Conservation (phyloP, 805 yeast genomes). For the Priceomyces melissophilus region DNA sequence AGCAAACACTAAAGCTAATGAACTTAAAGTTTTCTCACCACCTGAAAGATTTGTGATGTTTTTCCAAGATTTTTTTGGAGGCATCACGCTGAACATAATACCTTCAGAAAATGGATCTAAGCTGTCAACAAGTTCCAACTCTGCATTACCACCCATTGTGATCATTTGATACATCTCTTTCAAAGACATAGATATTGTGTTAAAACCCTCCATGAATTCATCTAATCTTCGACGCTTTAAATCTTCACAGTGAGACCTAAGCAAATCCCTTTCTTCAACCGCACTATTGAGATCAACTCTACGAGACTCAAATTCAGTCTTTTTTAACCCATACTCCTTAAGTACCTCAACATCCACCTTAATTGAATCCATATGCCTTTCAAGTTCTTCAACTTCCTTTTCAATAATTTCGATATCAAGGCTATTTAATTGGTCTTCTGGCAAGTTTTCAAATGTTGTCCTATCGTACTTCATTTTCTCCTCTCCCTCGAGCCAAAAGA, state of each 20-base stretch:
- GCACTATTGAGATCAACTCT: constrained; percentile 66
- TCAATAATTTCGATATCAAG: constrained; percentile 49
- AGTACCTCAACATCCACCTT: constrained; percentile 71
- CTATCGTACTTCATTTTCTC: constrained; percentile 34
- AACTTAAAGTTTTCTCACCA: constrained; percentile 94
- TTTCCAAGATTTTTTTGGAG: constrained; percentile 97
- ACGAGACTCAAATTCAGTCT: constrained; percentile 60
- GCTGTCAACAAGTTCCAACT: constrained; percentile 89
- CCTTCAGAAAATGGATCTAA: constrained; percentile 99
- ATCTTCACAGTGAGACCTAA: constrained; percentile 60
- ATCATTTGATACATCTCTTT: constrained; percentile 98
- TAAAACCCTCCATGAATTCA: constrained; percentile 93
- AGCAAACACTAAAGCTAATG: constrained; percentile 93
- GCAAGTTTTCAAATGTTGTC: constrained; percentile 37
- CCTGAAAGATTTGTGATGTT: constrained; percentile 94
- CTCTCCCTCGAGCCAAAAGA: constrained; percentile 48
- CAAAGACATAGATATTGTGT: constrained; percentile 76
- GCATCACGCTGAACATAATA: constrained; percentile 95
- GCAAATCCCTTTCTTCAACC: constrained; percentile 60
- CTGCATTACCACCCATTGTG: constrained; percentile 99
- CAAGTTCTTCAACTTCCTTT: constrained; percentile 50
- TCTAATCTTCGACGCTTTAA: constrained; percentile 70
- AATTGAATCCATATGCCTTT: constrained; percentile 52
- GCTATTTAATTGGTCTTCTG: constrained; percentile 48
- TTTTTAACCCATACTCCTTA: constrained; percentile 69